Evolutionary conservation across 2,329 filamentous ascomycete genomes (phyloP).

Genomic region (Chaetomium sp.): DNA sequence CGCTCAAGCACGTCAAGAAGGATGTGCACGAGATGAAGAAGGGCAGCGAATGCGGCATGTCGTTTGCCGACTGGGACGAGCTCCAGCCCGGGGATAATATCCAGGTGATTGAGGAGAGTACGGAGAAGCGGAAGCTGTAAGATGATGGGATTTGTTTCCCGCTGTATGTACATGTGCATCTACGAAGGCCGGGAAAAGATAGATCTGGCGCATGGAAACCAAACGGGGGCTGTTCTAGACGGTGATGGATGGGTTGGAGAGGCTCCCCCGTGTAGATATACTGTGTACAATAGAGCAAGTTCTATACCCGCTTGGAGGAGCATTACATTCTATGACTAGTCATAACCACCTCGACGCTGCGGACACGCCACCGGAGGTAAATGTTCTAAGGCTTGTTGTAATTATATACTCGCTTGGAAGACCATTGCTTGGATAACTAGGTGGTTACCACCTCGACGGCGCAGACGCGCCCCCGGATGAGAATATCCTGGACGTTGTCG

Average conservation of each 20-base stretch:
- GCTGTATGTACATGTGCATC: conserved; percentile 2
- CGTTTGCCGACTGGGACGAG: conserved; percentile 76
- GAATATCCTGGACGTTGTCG: conserved; percentile 54
- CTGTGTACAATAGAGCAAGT: conserved; percentile 19
- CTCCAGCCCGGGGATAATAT: conserved; percentile 82
- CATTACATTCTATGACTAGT: neutral
- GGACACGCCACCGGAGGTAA: conserved; percentile 52
- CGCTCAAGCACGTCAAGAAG: conserved; percentile 90
- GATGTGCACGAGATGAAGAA: conserved; percentile 88
- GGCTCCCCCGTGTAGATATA: neutral
- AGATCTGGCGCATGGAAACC: conserved; percentile 4
- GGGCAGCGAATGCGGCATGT: conserved; percentile 89
- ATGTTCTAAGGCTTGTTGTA: conserved; percentile 53
- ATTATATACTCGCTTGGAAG: conserved; percentile 32
- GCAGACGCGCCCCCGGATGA: conserved; percentile 53
- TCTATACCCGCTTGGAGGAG: neutral
- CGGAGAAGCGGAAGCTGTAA: conserved; percentile 66
- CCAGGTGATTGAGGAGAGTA: conserved; percentile 80
- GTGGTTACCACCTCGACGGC: conserved; percentile 48
- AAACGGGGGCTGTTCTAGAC: conserved; percentile 4
- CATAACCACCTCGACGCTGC: conserved; percentile 52
- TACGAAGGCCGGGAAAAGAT: neutral
- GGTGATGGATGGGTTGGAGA: conserved; percentile 2
- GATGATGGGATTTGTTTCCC: conserved; percentile 5
- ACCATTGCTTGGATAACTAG: neutral